Base-by-base conservation (phyloP, 257 asterid genomes). In the Linderniella brevidens region DNA sequence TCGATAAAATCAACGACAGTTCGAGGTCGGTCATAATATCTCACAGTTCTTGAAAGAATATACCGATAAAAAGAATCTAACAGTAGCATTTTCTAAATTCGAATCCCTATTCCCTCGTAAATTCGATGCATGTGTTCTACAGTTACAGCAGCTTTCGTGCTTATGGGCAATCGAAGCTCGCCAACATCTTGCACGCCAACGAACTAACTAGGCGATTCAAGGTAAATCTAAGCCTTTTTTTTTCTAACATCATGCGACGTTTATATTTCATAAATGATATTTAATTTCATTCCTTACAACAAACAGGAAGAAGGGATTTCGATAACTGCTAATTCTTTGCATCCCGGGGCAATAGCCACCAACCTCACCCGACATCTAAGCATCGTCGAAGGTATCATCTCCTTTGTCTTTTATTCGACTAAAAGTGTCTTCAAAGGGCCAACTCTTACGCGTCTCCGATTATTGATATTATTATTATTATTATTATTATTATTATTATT, bases 91-190 rank as follows among this genome's bases (percentile, higher is more conserved):
- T n/a, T n/a, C n/a, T 25, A 25, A 25, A 25, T 25, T 25, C 32
- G 32, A 25, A 25, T 25, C 6, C 32, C 3, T n/a, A n/a, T n/a
- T 25, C 32, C 4, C 6, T 2, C 3, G 32, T 25, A 25, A 25
- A 25, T 25, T 25, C 6, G 3, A 25, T 25, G 6, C 6, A 25
- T 25, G 32, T 59, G 11, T 17, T 56, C 52, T 63, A 50, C 78
- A 81, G 90, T 57, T 78, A 81, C 64, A 49, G 14, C 16, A 56
- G 53, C 49, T 3, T 73, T 4, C 14, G 3, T n/a, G 94, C 92
- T 36, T 83, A 83, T 64, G 88, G 94, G 25, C 92, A 79, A 60
- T 83, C 94, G 40, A 83, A 82, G 75, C 77, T 83, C 17, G 88
- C 92, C 46, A 82, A 82, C 59, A 55, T 74, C 59, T 62, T 82